phyloP scores from a whole-genome alignment of 1,139 yeast species.

The Spathaspora sp. region DNA sequence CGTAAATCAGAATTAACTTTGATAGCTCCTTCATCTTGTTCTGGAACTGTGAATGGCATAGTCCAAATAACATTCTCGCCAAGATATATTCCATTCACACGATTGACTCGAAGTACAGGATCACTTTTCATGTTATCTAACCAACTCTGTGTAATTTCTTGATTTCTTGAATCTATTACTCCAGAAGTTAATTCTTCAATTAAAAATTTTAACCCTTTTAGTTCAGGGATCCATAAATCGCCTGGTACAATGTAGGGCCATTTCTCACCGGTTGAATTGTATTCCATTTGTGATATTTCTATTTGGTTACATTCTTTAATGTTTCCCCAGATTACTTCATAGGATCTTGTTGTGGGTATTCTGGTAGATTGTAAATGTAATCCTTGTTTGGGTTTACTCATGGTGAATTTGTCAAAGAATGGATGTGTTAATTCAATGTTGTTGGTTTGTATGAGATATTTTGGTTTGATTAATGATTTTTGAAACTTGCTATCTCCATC shows the following conservation, averaged over 20 bases:
- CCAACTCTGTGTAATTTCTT: conserved; percentile 24
- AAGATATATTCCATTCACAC: conserved; percentile 37
- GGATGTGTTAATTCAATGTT: conserved; percentile 31
- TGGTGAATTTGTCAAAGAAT: conserved; percentile 30
- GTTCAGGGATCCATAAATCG: conserved; percentile 37
- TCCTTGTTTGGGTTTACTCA: conserved; percentile 9
- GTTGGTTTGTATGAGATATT: conserved; percentile 22
- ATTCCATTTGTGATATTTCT: conserved; percentile 24
- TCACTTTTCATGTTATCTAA: conserved; percentile 15
- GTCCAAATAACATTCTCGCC: conserved; percentile 30
- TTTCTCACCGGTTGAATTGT: conserved; percentile 13
- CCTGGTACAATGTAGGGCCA: conserved; percentile 13
- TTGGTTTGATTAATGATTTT: conserved; percentile 38
- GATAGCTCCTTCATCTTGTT: conserved; percentile 13
- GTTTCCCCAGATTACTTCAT: conserved; percentile 36
- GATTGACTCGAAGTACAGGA: conserved; percentile 27
- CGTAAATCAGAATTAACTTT: conserved; percentile 26
- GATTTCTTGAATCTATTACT: conserved; percentile 29
- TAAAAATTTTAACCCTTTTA: conserved; percentile 34
- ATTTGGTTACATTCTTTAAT: conserved; percentile 22
- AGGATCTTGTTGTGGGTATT: conserved; percentile 24
- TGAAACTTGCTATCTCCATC: conserved; percentile 36
- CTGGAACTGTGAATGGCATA: conserved; percentile 19
- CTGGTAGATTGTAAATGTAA: conserved; percentile 25
- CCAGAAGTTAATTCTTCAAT: conserved; percentile 38